phyloP scores from a whole-genome alignment of 2,329 filamentous ascomycete species.

The Paraconiothyrium sp. region DNA sequence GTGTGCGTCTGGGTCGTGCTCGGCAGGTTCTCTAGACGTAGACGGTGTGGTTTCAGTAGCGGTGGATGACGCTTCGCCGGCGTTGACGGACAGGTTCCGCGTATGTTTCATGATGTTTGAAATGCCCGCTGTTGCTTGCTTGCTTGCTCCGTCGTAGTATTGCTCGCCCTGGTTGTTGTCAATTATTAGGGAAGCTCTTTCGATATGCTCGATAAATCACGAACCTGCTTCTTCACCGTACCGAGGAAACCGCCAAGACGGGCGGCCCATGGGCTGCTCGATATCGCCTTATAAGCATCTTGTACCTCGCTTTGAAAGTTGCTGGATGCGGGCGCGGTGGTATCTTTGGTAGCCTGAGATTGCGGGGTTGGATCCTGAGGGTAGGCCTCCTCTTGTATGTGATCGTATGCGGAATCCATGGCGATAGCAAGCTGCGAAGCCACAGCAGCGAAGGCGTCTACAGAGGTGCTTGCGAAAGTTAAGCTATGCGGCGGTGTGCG shows the following conservation, averaged over 20 bases:
- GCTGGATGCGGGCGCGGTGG: slow-evolving; percentile 45
- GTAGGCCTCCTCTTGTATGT: slow-evolving; percentile 84
- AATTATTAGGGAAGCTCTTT: slow-evolving; percentile 16
- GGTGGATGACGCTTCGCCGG: slow-evolving; percentile 31
- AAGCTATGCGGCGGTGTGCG: not conserved
- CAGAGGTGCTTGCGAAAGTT: not conserved
- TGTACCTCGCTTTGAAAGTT: slow-evolving; percentile 88
- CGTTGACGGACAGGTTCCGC: slow-evolving; percentile 71
- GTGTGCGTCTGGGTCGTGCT: slow-evolving; percentile 39
- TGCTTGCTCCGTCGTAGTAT: slow-evolving; percentile 82
- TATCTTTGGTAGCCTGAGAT: slow-evolving; percentile 58
- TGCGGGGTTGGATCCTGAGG: slow-evolving; percentile 58
- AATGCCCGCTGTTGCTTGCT: slow-evolving; percentile 87
- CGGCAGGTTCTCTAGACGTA: slow-evolving; percentile 23
- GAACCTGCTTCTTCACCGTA: slow-evolving; percentile 90
- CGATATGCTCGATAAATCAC: slow-evolving; percentile 27
- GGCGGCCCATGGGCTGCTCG: slow-evolving; percentile 88
- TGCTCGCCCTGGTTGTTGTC: slow-evolving; percentile 72
- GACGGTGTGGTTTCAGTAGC: slow-evolving; percentile 22
- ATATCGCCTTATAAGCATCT: slow-evolving; percentile 94
- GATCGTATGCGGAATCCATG: slow-evolving; percentile 98
- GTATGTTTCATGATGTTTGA: slow-evolving; percentile 78
- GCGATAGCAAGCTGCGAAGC: slow-evolving; percentile 6
- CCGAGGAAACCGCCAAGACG: slow-evolving; percentile 88
- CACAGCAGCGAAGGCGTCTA: not conserved